These are phyloP conservation scores for Ceraceosorus guamensis DNA, from an alignment of 1,284 basidiomycete species.

Conservation along the genomic window DNA sequence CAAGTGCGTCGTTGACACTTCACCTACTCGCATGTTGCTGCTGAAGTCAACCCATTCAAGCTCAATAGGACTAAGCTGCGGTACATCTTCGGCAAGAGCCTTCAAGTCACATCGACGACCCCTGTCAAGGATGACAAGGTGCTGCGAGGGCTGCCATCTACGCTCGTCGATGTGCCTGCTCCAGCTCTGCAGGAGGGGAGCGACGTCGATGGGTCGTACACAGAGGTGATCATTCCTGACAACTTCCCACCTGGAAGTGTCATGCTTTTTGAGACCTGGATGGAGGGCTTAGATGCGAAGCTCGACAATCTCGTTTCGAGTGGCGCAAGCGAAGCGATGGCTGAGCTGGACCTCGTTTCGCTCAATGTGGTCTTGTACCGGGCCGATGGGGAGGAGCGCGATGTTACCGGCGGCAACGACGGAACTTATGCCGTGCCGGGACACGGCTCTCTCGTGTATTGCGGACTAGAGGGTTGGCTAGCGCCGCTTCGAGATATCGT, in stretches of 20 bases:
- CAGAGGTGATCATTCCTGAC: constrained; percentile 37
- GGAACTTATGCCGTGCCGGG: constrained; percentile 33
- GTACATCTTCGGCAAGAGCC: constrained; percentile 35
- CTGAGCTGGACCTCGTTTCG: constrained; percentile 29
- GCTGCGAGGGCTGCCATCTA: constrained; percentile 27
- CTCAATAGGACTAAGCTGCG: constrained; percentile 28
- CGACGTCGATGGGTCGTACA: constrained; percentile 16
- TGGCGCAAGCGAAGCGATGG: constrained; percentile 34
- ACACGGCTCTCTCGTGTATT: constrained; percentile 27
- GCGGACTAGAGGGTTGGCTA: constrained; percentile 43
- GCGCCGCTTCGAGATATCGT: constrained; percentile 25
- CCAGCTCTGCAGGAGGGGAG: constrained; percentile 19
- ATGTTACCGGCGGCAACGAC: constrained; percentile 31
- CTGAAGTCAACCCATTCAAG: constrained; percentile 24
- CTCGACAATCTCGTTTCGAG: constrained; percentile 26
- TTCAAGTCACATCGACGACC: constrained; percentile 21
- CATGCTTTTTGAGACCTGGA: constrained; percentile 37
- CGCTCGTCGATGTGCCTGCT: constrained; percentile 28
- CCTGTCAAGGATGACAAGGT: constrained; percentile 16
- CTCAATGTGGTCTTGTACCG: constrained; percentile 40
- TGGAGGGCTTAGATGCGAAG: constrained; percentile 28
- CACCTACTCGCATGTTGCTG: no score
- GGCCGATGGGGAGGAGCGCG: constrained; percentile 41
- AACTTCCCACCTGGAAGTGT: constrained; percentile 40
- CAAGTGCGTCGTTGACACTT: no score